Evolutionary conservation across 2,329 filamentous ascomycete species (phyloP).

Genomic region (Fusarium humuli): DNA sequence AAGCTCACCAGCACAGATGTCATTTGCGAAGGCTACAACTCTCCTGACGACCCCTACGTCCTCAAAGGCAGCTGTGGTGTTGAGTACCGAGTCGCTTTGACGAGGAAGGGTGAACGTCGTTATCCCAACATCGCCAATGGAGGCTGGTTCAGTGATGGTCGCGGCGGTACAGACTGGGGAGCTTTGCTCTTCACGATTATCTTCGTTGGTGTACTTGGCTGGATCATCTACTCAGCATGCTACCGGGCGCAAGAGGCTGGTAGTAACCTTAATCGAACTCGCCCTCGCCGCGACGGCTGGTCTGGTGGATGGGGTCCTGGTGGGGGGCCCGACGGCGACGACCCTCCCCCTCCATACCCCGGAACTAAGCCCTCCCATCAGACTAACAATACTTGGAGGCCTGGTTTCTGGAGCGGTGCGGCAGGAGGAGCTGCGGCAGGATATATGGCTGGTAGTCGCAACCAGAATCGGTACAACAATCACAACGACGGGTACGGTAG

Average conservation of each 20-base stretch:
- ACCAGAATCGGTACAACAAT: constrained; percentile 43
- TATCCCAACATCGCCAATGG: constrained; percentile 68
- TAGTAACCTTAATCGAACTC: constrained; percentile 23
- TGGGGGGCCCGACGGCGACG: constrained; percentile 57
- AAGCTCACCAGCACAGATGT: constrained; percentile 88
- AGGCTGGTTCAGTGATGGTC: constrained; percentile 51
- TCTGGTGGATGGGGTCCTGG: constrained; percentile 54
- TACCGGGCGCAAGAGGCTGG: constrained; percentile 21
- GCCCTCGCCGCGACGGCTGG: constrained; percentile 48
- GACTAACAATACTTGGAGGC: constrained; percentile 69
- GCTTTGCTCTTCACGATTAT: constrained; percentile 68
- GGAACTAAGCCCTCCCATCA: constrained; percentile 53
- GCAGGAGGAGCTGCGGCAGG: constrained; percentile 75
- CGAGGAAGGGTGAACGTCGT: constrained; percentile 76
- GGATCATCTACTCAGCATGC: constrained; percentile 71
- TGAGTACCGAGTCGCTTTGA: constrained; percentile 85
- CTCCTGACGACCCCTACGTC: constrained; percentile 83
- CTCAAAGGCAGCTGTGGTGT: constrained; percentile 93
- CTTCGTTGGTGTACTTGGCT: constrained; percentile 69
- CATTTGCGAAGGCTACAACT: constrained; percentile 88
- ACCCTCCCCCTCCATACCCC: constrained; percentile 63
- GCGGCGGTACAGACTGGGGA: constrained; percentile 50
- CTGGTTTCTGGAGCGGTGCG: constrained; percentile 81
- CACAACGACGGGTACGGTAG: constrained; percentile 51
- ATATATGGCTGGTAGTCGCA: constrained; percentile 69